Evolutionary conservation across 352 stramenopile genomes (phyloP).

Genomic region (Globisporangium canariense): DNA sequence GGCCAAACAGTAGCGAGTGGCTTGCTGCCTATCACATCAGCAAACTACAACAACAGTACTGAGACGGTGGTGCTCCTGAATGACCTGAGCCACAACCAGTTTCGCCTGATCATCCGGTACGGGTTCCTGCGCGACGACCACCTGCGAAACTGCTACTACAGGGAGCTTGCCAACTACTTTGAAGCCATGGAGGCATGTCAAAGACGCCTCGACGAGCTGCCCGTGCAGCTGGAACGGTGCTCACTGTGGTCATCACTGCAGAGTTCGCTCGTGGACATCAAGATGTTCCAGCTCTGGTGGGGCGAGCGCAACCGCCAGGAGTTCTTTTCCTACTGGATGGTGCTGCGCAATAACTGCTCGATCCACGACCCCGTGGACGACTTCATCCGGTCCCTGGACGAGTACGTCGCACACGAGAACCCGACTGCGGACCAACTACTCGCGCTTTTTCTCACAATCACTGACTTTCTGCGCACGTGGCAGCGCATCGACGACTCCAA

Average conservation of each 20-base stretch:
- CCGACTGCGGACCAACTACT: conserved; percentile 65
- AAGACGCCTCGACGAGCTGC: conserved; percentile 73
- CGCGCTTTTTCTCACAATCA: conserved; percentile 71
- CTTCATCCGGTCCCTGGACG: conserved; percentile 75
- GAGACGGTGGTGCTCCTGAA: conserved; percentile 46
- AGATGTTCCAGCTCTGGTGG: conserved; percentile 88
- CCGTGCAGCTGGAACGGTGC: conserved; percentile 77
- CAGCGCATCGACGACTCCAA: conserved; percentile 32
- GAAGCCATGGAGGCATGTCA: conserved; percentile 65
- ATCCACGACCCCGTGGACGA: conserved; percentile 77
- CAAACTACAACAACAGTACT: conserved; percentile 5
- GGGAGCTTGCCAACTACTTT: conserved; percentile 73
- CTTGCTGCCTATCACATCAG: not conserved
- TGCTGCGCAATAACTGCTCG: conserved; percentile 55
- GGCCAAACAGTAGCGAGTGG: not conserved
- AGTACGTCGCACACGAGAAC: conserved; percentile 61
- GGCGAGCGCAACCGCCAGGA: conserved; percentile 73
- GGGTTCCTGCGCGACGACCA: conserved; percentile 67
- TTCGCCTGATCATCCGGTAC: conserved; percentile 66
- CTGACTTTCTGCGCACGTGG: conserved; percentile 73
- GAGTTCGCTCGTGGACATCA: conserved; percentile 72
- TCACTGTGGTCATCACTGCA: conserved; percentile 64
- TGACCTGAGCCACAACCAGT: conserved; percentile 76
- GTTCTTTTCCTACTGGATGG: conserved; percentile 79
- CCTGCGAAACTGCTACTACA: conserved; percentile 67